These are phyloP conservation scores for Penicillium riverlandense DNA, from an alignment of 495 filamentous ascomycete genomes.

Conservation along the genomic window DNA sequence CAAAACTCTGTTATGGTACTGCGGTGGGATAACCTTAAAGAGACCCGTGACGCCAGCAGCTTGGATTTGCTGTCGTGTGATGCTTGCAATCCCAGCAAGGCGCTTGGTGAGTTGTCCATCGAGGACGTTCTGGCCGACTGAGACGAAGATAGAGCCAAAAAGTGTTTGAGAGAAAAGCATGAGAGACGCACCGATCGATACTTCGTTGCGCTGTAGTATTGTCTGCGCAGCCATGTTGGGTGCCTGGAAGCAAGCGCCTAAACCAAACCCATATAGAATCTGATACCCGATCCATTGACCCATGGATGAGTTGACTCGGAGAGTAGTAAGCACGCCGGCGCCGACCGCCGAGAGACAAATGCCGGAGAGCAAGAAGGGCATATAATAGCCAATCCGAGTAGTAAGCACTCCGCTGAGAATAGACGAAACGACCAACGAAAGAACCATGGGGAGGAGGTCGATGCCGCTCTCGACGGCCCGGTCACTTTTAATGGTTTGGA, in stretches of 20 bases:
- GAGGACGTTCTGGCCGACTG: conserved; percentile 67
- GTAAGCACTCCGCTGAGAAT: conserved; percentile 12
- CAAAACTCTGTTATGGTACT: conserved; percentile 37
- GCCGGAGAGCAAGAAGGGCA: conserved; percentile 52
- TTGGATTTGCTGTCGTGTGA: conserved; percentile 42
- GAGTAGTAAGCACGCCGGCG: conserved; percentile 35
- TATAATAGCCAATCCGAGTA: conserved; percentile 20
- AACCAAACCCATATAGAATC: conserved; percentile 15
- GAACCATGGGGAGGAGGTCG: conserved; percentile 19
- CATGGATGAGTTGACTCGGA: conserved; percentile 6
- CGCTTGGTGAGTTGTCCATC: conserved; percentile 44
- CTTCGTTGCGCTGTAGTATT: conserved; percentile 49
- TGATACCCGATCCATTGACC: conserved; percentile 20
- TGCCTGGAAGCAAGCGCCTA: conserved; percentile 17
- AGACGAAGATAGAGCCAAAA: conserved; percentile 61
- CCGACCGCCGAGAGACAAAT: conserved; percentile 53
- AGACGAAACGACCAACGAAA: conserved; percentile 11
- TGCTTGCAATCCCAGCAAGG: conserved; percentile 27
- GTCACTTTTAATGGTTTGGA: conserved; percentile 27
- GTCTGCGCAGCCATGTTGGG: conserved; percentile 57
- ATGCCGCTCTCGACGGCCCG: conserved; percentile 22
- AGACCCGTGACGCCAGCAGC: conserved; percentile 56
- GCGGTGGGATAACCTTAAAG: conserved; percentile 28
- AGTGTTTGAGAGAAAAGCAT: conserved; percentile 62
- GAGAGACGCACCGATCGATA: conserved; percentile 54